A percentile compares a stretch with the other conserved stretches of the same genome.
phyloP scores from a whole-genome alignment of 768 basidiomycete genomes.

The Phylloporus arenicola region DNA sequence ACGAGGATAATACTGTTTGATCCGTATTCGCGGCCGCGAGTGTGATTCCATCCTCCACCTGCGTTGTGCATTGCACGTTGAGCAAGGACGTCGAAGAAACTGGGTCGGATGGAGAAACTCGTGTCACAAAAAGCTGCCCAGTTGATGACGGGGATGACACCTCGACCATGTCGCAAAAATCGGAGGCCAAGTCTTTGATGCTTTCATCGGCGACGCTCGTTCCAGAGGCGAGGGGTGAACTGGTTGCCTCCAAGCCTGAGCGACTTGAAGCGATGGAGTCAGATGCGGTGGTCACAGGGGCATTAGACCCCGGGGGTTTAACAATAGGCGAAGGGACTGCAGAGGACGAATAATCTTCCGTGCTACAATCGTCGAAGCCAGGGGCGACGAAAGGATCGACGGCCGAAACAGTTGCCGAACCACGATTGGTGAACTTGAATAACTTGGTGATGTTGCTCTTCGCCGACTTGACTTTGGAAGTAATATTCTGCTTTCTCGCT shows the following conservation, averaged over 20 bases:
- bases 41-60: slow-evolving; percentile 1
- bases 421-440: slow-evolving; percentile 8
- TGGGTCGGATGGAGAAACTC: background rate
- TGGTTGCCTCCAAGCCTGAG: background rate
- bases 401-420: background rate
- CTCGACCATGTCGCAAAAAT: background rate
- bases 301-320: background rate
- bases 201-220: background rate
- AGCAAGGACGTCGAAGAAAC: background rate
- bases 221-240: background rate
- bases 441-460: slow-evolving; percentile 13
- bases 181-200: background rate
- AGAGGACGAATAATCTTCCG: background rate
- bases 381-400: background rate
- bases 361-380: background rate
- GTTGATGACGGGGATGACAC: background rate
- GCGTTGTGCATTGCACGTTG: slow-evolving; percentile 1
- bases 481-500: slow-evolving; percentile 4
- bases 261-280: background rate
- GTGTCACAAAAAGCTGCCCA: background rate
- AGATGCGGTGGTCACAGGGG: background rate
- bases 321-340: background rate
- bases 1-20: background rate
- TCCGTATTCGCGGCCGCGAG: background rate
- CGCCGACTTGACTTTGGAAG: slow-evolving; percentile 9